Conservation (phyloP, 2,329 filamentous ascomycete genomes). For the Alternaria arbusti region DNA sequence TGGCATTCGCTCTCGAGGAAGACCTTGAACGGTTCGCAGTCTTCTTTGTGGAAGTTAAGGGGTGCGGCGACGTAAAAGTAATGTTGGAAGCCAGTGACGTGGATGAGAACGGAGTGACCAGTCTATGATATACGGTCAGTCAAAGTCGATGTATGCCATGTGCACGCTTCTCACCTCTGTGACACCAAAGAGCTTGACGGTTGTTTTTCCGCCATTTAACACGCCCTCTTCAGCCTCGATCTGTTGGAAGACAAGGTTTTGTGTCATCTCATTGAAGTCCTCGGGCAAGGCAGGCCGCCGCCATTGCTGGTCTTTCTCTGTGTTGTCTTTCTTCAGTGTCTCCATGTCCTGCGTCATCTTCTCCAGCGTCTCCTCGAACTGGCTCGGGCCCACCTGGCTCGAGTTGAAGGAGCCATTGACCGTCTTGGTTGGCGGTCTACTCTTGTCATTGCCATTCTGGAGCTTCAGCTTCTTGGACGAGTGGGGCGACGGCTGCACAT, state of each 20-base stretch:
- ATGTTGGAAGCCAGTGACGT: conserved; percentile 94
- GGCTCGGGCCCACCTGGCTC: conserved; percentile 84
- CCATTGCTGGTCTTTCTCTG: conserved; percentile 95
- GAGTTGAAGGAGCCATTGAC: conserved; percentile 62
- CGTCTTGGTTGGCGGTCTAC: conserved; percentile 69
- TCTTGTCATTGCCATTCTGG: conserved; percentile 64
- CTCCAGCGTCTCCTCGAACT: conserved; percentile 94
- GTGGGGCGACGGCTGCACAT: conserved; percentile 53
- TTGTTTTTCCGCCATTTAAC: conserved; percentile 74
- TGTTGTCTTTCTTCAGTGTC: conserved; percentile 82
- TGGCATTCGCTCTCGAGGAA: conserved; percentile 82
- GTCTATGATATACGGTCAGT: conserved; percentile 46
- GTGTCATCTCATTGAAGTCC: conserved; percentile 67
- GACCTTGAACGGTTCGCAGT: conserved; percentile 78
- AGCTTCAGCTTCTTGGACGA: conserved; percentile 84
- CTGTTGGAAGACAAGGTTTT: conserved; percentile 87
- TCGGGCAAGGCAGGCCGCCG: conserved; percentile 65
- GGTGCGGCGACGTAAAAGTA: conserved; percentile 95
- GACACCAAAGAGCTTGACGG: conserved; percentile 92
- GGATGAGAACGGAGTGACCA: conserved; percentile 91
- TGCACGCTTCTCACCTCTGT: conserved; percentile 66
- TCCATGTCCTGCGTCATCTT: conserved; percentile 94
- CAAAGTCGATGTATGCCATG: background rate
- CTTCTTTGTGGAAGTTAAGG: conserved; percentile 75
- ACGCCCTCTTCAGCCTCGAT: conserved; percentile 95